These are phyloP conservation scores for Mycogone perniciosa DNA, from an alignment of 2,329 filamentous ascomycete species.

Conservation along the genomic window DNA sequence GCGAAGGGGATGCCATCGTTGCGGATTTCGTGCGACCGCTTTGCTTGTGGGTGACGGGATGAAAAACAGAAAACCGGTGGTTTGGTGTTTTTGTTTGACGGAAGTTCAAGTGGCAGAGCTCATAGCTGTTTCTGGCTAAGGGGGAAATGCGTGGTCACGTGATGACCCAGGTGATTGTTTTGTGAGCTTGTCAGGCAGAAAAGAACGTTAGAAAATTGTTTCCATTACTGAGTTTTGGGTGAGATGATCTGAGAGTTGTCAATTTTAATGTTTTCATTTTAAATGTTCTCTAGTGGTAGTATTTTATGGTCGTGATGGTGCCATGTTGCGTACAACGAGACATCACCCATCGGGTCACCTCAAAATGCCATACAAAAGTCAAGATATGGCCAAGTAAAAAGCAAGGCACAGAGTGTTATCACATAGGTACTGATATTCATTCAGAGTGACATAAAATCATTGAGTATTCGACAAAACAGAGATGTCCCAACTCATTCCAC, in stretches of 20 bases:
- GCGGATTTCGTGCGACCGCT: neutral
- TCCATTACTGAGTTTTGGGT: too few relatives aligned
- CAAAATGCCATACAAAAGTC: neutral
- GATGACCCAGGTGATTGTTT: neutral
- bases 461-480: slow-evolving; percentile 20
- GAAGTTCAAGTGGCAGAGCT: neutral
- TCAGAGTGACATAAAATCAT: neutral
- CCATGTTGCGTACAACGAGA: too few relatives aligned
- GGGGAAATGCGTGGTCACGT: slow-evolving; percentile 12
- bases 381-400: neutral
- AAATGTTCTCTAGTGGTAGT: too few relatives aligned
- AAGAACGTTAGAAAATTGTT: too few relatives aligned
- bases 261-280: too few relatives aligned
- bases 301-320: too few relatives aligned
- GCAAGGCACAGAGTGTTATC: neutral
- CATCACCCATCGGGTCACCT: too few relatives aligned
- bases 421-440: neutral
- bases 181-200: too few relatives aligned
- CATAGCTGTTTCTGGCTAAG: slow-evolving; percentile 2
- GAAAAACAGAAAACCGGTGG: neutral
- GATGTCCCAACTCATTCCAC: too few relatives aligned
- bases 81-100: neutral
- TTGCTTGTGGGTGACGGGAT: neutral
- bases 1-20: slow-evolving; percentile 25
- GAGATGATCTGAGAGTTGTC: too few relatives aligned